Base-by-base conservation (phyloP, 352 stramenopile genomes). In the Globisporangium splendens region DNA sequence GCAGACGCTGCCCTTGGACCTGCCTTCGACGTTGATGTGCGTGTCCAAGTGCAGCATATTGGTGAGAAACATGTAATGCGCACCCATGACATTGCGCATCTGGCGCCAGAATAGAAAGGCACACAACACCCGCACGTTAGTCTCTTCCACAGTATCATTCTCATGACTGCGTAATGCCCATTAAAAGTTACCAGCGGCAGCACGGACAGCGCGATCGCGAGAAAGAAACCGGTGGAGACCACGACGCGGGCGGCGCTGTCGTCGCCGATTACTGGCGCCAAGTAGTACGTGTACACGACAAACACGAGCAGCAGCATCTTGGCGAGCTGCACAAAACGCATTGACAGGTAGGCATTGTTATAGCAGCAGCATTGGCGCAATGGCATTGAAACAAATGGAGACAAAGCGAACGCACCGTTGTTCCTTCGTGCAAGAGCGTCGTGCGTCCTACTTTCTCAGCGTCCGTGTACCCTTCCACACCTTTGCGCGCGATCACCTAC, bases 231-330 rank as follows among this genome's bases (percentile, higher is more conserved):
- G 0, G 76, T 75, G 7, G 80, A 86, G 63, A 82, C 76, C 11
- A 89, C 61, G 43, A 88, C 65, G 8, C 72, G 66, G 21, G 88
- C 54, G 43, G 71, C 67, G 35, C 60, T 83, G 28, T 85, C 76
- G 12, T 86, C 70, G 38, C 73, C 68, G 54, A 91, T 79, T 28
- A 69, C 61, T 42, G 75, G 66, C 20, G 66, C 64, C n/a, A 91
- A 31, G 47, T 84, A 91, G 63, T 88, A 86, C 28, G 75, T 89
- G 74, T 91, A 91, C 12, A 91, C 65, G n/a, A 89, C 61, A 8
- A 91, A 68, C 39, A 87, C 70, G 3, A 91, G 76, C 59, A 88
- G 52, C 49, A 91, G 51, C 56, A 87, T 75, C 58, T 91, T 91
- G 54, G 74, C 78, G 42, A 91, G 56, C 72, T 80, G 33, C 22